Percentiles rank a stretch among this genome's conserved stretches.
Evolutionary conservation across 2,329 filamentous ascomycete genomes (phyloP).

Genomic region (Aureobasidium sp.): DNA sequence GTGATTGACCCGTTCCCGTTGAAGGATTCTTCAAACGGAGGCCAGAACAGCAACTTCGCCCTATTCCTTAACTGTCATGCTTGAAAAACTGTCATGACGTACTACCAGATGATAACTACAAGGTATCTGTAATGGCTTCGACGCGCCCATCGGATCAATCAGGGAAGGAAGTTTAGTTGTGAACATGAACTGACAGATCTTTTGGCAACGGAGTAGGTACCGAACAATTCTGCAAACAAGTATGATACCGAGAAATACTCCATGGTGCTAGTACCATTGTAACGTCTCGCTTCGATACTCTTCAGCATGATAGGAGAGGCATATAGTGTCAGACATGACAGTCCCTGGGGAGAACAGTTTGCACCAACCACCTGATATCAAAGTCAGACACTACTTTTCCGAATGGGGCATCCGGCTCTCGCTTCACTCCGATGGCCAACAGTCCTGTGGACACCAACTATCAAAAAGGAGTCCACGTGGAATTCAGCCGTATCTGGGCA

Average conservation of each 20-base stretch:
- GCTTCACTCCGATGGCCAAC: neutral
- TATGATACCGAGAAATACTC: neutral
- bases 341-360: neutral
- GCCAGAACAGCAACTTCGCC: constrained; percentile 2
- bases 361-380: neutral
- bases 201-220: no score
- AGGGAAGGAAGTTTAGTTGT: no score
- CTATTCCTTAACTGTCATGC: constrained; percentile 1
- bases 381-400: neutral
- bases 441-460: no score
- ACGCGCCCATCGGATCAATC: no score
- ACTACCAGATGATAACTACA: neutral
- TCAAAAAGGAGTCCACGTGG: neutral
- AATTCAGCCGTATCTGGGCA: no score
- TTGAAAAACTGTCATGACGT: neutral
- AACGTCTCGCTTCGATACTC: neutral
- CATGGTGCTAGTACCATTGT: neutral
- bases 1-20: constrained; percentile 2
- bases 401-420: neutral
- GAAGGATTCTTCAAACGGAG: neutral
- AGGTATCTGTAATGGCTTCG: no score
- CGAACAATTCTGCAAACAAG: neutral
- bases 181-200: no score
- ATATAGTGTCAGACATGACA: neutral
- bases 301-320: neutral